These are phyloP conservation scores for Xerocomus tenax DNA, from an alignment of 1,284 basidiomycete genomes.

Conservation along the genomic window DNA sequence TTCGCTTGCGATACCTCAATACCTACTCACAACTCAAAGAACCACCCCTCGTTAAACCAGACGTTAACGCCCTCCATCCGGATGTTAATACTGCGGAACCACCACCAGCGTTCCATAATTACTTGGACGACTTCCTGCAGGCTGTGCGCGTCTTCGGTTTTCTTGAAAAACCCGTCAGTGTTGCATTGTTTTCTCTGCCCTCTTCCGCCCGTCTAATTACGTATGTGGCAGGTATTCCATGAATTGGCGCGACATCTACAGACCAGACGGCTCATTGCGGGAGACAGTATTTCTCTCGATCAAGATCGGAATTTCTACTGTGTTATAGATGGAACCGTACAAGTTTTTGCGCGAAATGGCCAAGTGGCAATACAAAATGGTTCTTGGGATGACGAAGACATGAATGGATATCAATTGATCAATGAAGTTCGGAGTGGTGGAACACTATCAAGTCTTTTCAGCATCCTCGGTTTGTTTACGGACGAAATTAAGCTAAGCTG, in stretches of 20 bases:
- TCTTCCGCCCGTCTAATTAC: neutral
- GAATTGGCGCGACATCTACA: conserved; percentile 90
- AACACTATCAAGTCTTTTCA: conserved; percentile 91
- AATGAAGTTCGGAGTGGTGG: conserved; percentile 94
- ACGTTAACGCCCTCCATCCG: conserved; percentile 75
- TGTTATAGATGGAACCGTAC: conserved; percentile 85
- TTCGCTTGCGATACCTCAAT: conserved; percentile 74
- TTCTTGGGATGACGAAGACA: conserved; percentile 72
- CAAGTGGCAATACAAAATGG: conserved; percentile 43
- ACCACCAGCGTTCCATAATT: conserved; percentile 82
- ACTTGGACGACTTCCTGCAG: conserved; percentile 89
- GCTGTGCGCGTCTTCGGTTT: conserved; percentile 94
- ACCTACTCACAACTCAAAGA: conserved; percentile 78
- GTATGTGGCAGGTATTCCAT: conserved; percentile 69
- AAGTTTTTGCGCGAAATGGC: conserved; percentile 71
- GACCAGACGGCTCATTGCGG: conserved; percentile 83
- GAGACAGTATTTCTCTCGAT: conserved; percentile 83
- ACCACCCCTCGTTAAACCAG: conserved; percentile 68
- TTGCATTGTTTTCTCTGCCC: neutral
- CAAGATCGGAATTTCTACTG: conserved; percentile 93
- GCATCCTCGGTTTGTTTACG: conserved; percentile 91
- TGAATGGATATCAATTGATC: conserved; percentile 88
- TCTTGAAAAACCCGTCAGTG: conserved; percentile 80
- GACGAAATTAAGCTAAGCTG: conserved; percentile 93
- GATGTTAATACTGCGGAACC: conserved; percentile 71